These are phyloP conservation scores for Lotus japonicus DNA, from an alignment of 306 rosid genomes.

Conservation along the genomic window DNA sequence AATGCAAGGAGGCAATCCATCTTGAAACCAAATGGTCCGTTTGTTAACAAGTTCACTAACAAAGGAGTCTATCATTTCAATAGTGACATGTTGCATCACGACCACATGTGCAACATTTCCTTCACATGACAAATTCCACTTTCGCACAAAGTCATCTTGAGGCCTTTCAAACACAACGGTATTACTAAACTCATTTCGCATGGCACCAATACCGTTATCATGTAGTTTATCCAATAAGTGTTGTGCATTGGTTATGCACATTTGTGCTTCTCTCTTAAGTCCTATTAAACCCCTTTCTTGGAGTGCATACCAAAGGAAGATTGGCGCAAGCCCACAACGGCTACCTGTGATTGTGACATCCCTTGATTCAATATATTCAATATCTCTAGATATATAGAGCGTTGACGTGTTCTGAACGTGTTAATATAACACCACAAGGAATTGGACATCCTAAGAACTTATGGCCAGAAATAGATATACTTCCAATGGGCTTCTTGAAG, in stretches of 20 bases:
- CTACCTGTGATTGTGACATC: constrained; percentile 75
- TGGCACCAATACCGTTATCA: not conserved
- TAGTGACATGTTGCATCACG: constrained; percentile 49
- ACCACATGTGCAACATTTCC: constrained; percentile 61
- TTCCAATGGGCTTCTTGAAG: constrained; percentile 15
- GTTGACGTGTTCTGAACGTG: constrained; percentile 44
- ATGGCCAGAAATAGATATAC: constrained; percentile 7
- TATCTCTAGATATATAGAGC: constrained; percentile 46
- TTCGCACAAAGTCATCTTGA: no score
- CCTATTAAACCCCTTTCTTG: constrained; percentile 53
- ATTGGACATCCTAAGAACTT: constrained; percentile 24
- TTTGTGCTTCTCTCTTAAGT: constrained; percentile 58
- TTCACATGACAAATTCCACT: constrained; percentile 26
- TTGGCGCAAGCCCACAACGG: constrained; percentile 59
- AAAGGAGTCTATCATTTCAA: constrained; percentile 47
- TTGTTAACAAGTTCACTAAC: constrained; percentile 31
- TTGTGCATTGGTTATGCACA: constrained; percentile 49
- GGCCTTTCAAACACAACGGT: no score
- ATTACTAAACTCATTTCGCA: no score
- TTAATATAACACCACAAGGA: constrained; percentile 23
- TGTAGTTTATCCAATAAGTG: not conserved
- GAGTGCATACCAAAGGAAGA: constrained; percentile 68
- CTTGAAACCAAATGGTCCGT: constrained; percentile 39
- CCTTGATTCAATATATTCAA: constrained; percentile 61
- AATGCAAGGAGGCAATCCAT: constrained; percentile 43